Evolutionary conservation across 2,329 filamentous ascomycete genomes (phyloP).

Genomic region (Phialophora tarda): DNA sequence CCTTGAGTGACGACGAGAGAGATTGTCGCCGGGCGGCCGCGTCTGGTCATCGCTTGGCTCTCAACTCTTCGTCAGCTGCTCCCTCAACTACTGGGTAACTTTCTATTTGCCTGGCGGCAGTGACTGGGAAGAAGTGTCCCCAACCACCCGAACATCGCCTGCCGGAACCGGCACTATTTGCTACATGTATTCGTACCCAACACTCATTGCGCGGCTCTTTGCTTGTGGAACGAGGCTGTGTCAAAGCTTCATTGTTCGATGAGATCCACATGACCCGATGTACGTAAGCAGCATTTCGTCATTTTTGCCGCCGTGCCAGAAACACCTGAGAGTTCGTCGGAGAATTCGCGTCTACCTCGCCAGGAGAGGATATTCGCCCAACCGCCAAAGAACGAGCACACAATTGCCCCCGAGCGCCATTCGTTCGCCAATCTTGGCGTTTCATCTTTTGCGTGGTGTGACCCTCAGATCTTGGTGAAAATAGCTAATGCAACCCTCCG

Average conservation of each 20-base stretch:
- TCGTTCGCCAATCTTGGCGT: background rate
- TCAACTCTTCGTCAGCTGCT: conserved; percentile 17
- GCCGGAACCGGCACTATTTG: background rate
- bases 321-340: background rate
- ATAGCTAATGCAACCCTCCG: background rate
- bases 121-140: background rate
- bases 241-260: background rate
- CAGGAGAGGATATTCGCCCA: background rate
- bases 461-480: background rate
- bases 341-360: background rate
- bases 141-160: background rate
- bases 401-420: too few species aligned
- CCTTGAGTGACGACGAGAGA: conserved; percentile 11
- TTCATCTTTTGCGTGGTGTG: background rate
- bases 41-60: conserved; percentile 21
- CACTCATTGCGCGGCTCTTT: background rate
- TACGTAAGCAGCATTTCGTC: conserved; percentile 6
- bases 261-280: background rate
- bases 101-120: background rate
- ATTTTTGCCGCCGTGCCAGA: background rate
- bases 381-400: background rate
- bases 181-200: background rate
- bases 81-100: background rate
- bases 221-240: conserved; percentile 3
- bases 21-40: conserved; percentile 14